Evolutionary conservation across 768 basidiomycete genomes (phyloP), one percentile per base, ranked within the genome.

Genomic region (Amanita pseudoporphyria): DNA sequence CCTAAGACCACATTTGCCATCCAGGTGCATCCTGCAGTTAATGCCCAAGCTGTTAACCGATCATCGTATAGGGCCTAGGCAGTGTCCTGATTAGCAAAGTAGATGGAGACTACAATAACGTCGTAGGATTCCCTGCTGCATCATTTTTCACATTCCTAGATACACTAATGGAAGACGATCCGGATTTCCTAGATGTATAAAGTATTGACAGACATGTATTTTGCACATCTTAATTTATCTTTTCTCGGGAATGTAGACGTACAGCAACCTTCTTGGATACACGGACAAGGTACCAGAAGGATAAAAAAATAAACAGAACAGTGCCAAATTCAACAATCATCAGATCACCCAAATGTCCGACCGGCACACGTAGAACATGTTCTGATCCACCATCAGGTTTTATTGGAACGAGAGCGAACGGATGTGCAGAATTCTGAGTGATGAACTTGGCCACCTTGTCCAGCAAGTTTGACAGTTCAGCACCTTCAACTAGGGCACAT

Each of bases 71-170:
- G 86, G 90, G 91, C 1, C 68, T 85, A 2, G 95, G 95, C 0
- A 85, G 84, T 3, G 51, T 91, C 39, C 70, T 98, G 35, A 67
- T 97, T 47, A 76, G 87, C 45, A 87, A 88, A 58, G 77, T 96
- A 19, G 87, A 95, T 44, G 93, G 92, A 0, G 88, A 92, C 57
- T 95, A 83, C 59, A 74, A 87, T 56, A 97, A 96, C 57, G 84
- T 89, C 1, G 91, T 93, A 12, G 94, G 93, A 3, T 97, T 96
- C 63, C 94, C 94, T 1, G 87, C 81, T 0, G 77, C 90, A 5
- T 85, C 87, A 6, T 92, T 92, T 65, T 82, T 90, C 65, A 78
- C 78, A 40, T 76, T 85, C 43, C 58, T 92, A 36, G 82, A 86
- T 45, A 55, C 75, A n/a, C 60, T 87, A 9, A 68, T 79, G 9